phyloP scores from a whole-genome alignment of 2,329 filamentous ascomycete species.

The Sclerotinia nivalis region DNA sequence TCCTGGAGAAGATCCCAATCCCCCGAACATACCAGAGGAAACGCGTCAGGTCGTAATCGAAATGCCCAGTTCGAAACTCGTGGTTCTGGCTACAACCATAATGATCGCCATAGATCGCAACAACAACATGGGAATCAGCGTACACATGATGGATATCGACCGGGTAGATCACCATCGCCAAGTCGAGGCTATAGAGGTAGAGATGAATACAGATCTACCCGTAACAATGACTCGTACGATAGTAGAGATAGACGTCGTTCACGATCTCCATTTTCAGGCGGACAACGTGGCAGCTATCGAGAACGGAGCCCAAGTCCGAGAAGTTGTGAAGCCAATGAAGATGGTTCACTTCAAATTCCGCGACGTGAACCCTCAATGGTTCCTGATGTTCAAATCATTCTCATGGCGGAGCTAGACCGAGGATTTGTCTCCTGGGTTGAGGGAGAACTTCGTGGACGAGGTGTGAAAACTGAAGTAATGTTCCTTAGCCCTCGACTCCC shows the following conservation, averaged over 20 bases:
- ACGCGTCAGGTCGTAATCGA: slow-evolving; percentile 45
- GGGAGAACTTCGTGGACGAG: slow-evolving; percentile 68
- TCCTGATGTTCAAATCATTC: slow-evolving; percentile 85
- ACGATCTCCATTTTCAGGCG: slow-evolving; percentile 59
- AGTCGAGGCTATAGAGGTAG: slow-evolving; percentile 30
- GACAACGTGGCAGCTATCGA: slow-evolving; percentile 56
- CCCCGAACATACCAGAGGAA: slow-evolving; percentile 54
- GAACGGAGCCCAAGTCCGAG: slow-evolving; percentile 71
- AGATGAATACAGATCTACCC: slow-evolving; percentile 32
- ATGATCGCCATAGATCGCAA: slow-evolving; percentile 42
- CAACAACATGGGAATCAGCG: slow-evolving; percentile 44
- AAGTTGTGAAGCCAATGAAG: slow-evolving; percentile 54
- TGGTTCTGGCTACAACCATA: slow-evolving; percentile 43
- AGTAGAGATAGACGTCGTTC: slow-evolving; percentile 59
- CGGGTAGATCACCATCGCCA: slow-evolving; percentile 26
- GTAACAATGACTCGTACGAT: slow-evolving; percentile 34
- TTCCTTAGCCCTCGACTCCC: slow-evolving; percentile 75
- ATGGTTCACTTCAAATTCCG: slow-evolving; percentile 69
- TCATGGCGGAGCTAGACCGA: slow-evolving; percentile 74
- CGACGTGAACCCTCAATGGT: slow-evolving; percentile 72
- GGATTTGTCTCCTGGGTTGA: slow-evolving; percentile 86
- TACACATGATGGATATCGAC: slow-evolving; percentile 62
- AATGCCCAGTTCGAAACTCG: slow-evolving; percentile 39
- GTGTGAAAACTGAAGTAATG: slow-evolving; percentile 75
- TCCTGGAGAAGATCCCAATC: slow-evolving; percentile 58